A percentile compares a stretch with the other conserved stretches of the same genome.
These are phyloP conservation scores for Curvularia eragrostidis DNA, from an alignment of 2,329 filamentous ascomycete genomes.

Conservation along the genomic window DNA sequence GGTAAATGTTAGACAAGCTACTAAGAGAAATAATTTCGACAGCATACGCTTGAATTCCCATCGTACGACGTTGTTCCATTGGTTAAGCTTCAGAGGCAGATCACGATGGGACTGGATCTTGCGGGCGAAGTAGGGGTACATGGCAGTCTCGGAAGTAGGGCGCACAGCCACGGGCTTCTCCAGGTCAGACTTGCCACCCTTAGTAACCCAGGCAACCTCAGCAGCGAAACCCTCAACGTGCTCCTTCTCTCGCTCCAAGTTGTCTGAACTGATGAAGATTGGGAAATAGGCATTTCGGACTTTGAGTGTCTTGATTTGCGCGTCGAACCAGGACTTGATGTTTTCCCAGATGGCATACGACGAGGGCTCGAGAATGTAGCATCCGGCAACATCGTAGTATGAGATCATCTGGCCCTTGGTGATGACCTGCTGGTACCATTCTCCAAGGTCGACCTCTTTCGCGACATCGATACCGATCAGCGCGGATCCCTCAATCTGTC, in stretches of 20 bases:
- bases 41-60: slow-evolving; percentile 87
- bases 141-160: slow-evolving; percentile 77
- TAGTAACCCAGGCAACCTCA: slow-evolving; percentile 87
- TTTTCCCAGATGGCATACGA: slow-evolving; percentile 73
- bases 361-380: slow-evolving; percentile 76
- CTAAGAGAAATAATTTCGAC: too few relatives aligned
- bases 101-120: slow-evolving; percentile 98
- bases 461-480: slow-evolving; percentile 86
- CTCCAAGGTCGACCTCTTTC: slow-evolving; percentile 86
- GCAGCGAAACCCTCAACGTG: slow-evolving; percentile 98
- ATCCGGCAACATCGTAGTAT: slow-evolving; percentile 80
- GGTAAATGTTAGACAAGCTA: neutral
- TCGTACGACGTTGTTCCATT: slow-evolving; percentile 95
- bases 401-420: slow-evolving; percentile 97
- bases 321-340: slow-evolving; percentile 65
- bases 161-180: slow-evolving; percentile 78
- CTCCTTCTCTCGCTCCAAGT: slow-evolving; percentile 85
- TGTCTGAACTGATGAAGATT: slow-evolving; percentile 83
- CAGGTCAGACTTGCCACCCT: slow-evolving; percentile 89
- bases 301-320: slow-evolving; percentile 84
- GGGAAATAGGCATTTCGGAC: slow-evolving; percentile 97
- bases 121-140: slow-evolving; percentile 95
- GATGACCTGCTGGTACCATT: slow-evolving; percentile 98
- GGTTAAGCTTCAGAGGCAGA: slow-evolving; percentile 90
- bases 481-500: slow-evolving; percentile 63